phyloP scores from a whole-genome alignment of 495 filamentous ascomycete species.

The Cryomyces minteri region DNA sequence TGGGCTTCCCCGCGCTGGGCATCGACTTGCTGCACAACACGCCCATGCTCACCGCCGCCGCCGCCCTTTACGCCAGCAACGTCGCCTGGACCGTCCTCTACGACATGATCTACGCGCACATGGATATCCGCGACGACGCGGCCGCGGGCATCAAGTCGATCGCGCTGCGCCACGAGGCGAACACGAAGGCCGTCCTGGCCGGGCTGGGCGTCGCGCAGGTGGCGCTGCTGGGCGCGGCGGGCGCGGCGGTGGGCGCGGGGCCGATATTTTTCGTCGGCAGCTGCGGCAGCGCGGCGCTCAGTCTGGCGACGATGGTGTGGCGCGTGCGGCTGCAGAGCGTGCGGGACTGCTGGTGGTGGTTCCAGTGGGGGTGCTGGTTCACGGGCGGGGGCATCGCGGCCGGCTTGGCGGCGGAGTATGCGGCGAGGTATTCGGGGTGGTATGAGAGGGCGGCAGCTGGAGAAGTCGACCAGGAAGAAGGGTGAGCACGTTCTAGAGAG shows the following conservation, averaged over 20 bases:
- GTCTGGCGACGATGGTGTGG: slow-evolving; percentile 75
- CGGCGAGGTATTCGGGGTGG: slow-evolving; percentile 19
- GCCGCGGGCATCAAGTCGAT: slow-evolving; percentile 93
- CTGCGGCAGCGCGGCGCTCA: slow-evolving; percentile 62
- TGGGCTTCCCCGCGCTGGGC: slow-evolving; percentile 89
- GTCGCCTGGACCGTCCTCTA: slow-evolving; percentile 90
- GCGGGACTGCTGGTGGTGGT: slow-evolving; percentile 94
- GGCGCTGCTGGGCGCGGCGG: slow-evolving; percentile 60
- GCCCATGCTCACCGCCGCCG: slow-evolving; percentile 45
- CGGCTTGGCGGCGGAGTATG: slow-evolving; percentile 47
- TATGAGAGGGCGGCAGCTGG: slow-evolving; percentile 12
- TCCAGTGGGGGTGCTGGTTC: slow-evolving; percentile 52
- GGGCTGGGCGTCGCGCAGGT: slow-evolving; percentile 61
- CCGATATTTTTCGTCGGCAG: slow-evolving; percentile 72
- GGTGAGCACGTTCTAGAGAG: background rate
- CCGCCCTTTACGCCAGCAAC: slow-evolving; percentile 65
- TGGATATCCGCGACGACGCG: slow-evolving; percentile 90
- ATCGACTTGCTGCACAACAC: slow-evolving; percentile 55
- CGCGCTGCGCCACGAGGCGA: slow-evolving; percentile 67
- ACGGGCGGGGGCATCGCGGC: slow-evolving; percentile 48
- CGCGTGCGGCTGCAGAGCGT: slow-evolving; percentile 70
- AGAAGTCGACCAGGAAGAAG: background rate
- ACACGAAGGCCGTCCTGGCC: slow-evolving; percentile 72
- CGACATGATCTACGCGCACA: slow-evolving; percentile 98
- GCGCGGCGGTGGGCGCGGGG: slow-evolving; percentile 51